Percentiles rank a stretch among this genome's conserved stretches.
phyloP scores from a whole-genome alignment of 2,329 filamentous ascomycete species.

The Ceratocystis albifundus region DNA sequence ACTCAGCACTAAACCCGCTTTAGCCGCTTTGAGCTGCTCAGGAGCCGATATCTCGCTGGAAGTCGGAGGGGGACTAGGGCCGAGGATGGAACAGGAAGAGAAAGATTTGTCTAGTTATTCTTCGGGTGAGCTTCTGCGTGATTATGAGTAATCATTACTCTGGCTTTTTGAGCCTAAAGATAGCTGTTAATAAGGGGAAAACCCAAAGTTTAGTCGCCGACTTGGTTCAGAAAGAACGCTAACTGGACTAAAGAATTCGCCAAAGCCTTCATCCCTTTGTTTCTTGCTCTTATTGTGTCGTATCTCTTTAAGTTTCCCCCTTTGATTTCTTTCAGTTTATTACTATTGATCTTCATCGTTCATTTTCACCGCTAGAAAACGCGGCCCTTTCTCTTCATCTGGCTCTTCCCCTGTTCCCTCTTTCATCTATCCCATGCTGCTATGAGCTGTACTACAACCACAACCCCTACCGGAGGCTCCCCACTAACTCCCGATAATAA shows the following conservation, averaged over 20 bases:
- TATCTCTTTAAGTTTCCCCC: no score
- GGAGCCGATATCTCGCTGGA: neutral
- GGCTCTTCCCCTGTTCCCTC: neutral
- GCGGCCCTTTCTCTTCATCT: neutral
- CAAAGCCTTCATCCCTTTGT: no score
- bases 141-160: neutral
- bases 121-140: neutral
- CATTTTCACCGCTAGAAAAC: neutral
- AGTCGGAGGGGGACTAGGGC: neutral
- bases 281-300: no score
- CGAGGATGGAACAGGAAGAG: neutral
- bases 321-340: neutral
- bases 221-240: no score
- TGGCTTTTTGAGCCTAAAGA: neutral
- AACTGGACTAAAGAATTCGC: no score
- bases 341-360: neutral
- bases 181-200: no score
- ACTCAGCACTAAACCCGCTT: no score
- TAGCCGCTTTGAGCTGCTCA: no score
- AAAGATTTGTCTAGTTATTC: neutral
- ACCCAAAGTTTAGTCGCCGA: no score
- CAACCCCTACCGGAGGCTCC: neutral
- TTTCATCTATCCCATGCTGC: neutral
- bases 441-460: slow-evolving; percentile 3
- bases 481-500: neutral